A percentile compares a stretch with the other conserved stretches of the same genome.
phyloP scores from a whole-genome alignment of 352 stramenopile species.

The Phytopythium litorale region DNA sequence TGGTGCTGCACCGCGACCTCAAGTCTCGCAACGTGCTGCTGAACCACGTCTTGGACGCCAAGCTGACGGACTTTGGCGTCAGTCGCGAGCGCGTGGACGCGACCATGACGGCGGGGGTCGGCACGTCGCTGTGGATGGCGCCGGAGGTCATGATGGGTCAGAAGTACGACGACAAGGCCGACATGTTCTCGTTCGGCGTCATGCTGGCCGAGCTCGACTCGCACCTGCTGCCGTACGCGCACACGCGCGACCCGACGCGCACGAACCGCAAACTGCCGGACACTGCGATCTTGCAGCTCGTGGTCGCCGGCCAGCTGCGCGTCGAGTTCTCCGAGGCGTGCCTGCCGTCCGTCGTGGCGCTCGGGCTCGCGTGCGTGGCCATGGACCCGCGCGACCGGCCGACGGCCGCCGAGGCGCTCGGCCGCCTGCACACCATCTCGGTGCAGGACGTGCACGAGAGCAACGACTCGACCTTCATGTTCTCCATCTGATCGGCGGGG shows the following conservation, averaged over 20 bases:
- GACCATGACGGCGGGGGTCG: slow-evolving; percentile 41
- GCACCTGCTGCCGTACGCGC: slow-evolving; percentile 28
- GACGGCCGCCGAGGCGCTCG: slow-evolving; percentile 31
- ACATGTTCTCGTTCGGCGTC: too few relatives aligned
- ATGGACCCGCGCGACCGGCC: slow-evolving; percentile 38
- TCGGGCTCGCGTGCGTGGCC: slow-evolving; percentile 31
- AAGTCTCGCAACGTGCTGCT: slow-evolving; percentile 56
- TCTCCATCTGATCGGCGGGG: slow-evolving; percentile 2
- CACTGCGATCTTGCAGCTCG: slow-evolving; percentile 44
- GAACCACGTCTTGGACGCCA: slow-evolving; percentile 23
- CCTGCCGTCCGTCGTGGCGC: slow-evolving; percentile 24
- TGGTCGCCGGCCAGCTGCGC: slow-evolving; percentile 37
- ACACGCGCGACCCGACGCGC: slow-evolving; percentile 30
- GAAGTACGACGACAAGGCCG: too few relatives aligned
- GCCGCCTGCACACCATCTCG: slow-evolving; percentile 32
- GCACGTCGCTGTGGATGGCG: background rate
- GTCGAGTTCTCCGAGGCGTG: slow-evolving; percentile 27
- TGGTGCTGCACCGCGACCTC: slow-evolving; percentile 47
- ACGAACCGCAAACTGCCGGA: slow-evolving; percentile 34
- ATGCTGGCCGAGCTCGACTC: slow-evolving; percentile 1
- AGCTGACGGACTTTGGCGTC: slow-evolving; percentile 49
- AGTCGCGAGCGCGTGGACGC: slow-evolving; percentile 27
- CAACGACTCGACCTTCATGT: slow-evolving; percentile 1
- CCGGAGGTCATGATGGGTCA: too few relatives aligned
- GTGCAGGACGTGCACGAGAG: slow-evolving; percentile 23